phyloP scores from a whole-genome alignment of 768 basidiomycete genomes.

The Lactifluus rugatus region DNA sequence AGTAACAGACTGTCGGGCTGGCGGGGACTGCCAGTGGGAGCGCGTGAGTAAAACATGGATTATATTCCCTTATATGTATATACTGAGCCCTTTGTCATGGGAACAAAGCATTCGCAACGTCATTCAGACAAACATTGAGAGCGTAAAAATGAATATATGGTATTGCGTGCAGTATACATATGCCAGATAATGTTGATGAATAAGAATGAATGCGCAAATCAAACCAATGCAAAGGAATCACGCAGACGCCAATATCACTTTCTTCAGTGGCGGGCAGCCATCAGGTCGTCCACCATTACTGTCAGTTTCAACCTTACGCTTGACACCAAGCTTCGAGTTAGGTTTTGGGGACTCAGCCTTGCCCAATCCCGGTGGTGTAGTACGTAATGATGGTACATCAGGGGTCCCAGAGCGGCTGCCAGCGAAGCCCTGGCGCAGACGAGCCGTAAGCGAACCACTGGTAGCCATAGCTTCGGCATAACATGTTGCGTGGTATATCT shows the following conservation, averaged over 20 bases:
- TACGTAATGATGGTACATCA: constrained; percentile 36
- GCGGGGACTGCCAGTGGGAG: background rate
- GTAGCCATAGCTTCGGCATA: constrained; percentile 60
- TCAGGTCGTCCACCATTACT: constrained; percentile 26
- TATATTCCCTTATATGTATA: background rate
- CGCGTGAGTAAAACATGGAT: background rate
- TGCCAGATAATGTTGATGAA: constrained; percentile 16
- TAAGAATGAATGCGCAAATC: constrained; percentile 7
- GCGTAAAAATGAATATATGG: constrained; percentile 12
- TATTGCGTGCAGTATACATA: constrained; percentile 18
- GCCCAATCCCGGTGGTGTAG: constrained; percentile 30
- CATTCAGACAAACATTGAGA: background rate
- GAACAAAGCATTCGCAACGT: background rate
- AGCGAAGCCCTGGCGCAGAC: constrained; percentile 50
- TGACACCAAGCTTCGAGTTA: constrained; percentile 47
- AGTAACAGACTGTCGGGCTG: background rate
- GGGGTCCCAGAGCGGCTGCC: constrained; percentile 72
- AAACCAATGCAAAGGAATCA: constrained; percentile 8
- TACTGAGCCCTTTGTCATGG: too few relatives aligned
- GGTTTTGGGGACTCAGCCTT: constrained; percentile 37
- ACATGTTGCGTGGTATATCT: constrained; percentile 95
- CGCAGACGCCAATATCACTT: constrained; percentile 34
- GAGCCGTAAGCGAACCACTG: constrained; percentile 54
- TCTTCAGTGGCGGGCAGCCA: constrained; percentile 60
- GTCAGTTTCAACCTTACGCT: constrained; percentile 65